These are phyloP conservation scores for Fusarium sp. DNA, from an alignment of 2,329 filamentous ascomycete species.

Conservation along the genomic window DNA sequence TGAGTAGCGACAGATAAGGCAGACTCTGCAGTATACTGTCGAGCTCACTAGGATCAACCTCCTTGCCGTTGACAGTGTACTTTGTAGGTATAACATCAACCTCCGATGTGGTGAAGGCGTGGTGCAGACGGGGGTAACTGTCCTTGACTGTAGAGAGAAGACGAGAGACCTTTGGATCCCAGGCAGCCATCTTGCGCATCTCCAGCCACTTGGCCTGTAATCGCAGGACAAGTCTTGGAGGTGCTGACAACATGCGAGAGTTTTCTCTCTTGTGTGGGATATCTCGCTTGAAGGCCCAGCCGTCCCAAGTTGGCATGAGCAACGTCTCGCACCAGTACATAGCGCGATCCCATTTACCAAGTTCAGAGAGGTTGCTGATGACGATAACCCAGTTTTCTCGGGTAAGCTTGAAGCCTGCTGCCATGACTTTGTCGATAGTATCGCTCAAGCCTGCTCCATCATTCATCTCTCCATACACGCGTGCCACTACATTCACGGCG, in stretches of 20 bases:
- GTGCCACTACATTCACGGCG: constrained; percentile 61
- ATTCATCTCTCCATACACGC: constrained; percentile 54
- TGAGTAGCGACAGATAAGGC: constrained; percentile 47
- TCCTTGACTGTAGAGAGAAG: constrained; percentile 53
- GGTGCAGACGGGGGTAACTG: constrained; percentile 54
- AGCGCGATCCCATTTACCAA: constrained; percentile 70
- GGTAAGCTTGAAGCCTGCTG: constrained; percentile 78
- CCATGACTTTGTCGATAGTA: constrained; percentile 66
- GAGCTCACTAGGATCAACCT: constrained; percentile 46
- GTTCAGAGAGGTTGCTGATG: constrained; percentile 72
- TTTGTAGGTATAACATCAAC: constrained; percentile 44
- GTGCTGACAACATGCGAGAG: constrained; percentile 49
- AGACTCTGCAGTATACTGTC: constrained; percentile 47
- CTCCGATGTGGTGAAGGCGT: constrained; percentile 54
- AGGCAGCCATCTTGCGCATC: constrained; percentile 59
- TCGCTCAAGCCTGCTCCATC: constrained; percentile 60
- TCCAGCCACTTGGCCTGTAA: constrained; percentile 63
- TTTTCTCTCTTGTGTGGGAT: constrained; percentile 51
- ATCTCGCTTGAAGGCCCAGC: constrained; percentile 65
- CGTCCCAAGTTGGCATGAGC: constrained; percentile 82
- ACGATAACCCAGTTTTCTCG: constrained; percentile 84
- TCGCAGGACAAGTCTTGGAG: constrained; percentile 57
- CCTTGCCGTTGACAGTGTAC: constrained; percentile 39
- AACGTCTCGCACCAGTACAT: constrained; percentile 79
- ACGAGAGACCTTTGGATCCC: constrained; percentile 59